phyloP scores from a whole-genome alignment of 2,329 filamentous ascomycete species.

The Hypoxylon sp. region DNA sequence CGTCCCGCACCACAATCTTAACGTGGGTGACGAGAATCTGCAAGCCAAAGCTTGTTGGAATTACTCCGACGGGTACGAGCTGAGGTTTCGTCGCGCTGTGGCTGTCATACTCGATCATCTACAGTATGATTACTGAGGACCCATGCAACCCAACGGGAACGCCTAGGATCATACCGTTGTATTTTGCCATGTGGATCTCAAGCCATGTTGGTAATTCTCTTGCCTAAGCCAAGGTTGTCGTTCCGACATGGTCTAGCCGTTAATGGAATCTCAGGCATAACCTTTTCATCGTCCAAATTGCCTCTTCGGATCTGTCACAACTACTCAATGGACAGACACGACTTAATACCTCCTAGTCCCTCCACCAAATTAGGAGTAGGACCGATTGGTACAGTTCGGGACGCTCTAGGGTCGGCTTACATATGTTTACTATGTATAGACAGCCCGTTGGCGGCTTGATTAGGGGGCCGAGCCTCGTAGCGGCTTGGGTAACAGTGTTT shows the following conservation, averaged over 20 bases:
- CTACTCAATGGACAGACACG: conserved; percentile 3
- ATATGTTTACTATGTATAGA: conserved; percentile 3
- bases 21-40: conserved; percentile 5
- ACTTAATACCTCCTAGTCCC: conserved; percentile 14
- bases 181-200: conserved; percentile 17
- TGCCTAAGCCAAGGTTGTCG: conserved; percentile 17
- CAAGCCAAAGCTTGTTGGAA: conserved; percentile 7
- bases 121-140: conserved; percentile 13
- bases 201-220: conserved; percentile 6
- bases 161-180: conserved; percentile 11
- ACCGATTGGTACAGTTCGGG: conserved; percentile 30
- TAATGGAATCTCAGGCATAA: conserved; percentile 8
- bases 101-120: conserved; percentile 10
- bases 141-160: conserved; percentile 8
- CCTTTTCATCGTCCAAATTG: conserved; percentile 9
- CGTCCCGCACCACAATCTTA: conserved; percentile 9
- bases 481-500: neutral
- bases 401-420: conserved; percentile 5
- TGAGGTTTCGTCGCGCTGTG: conserved; percentile 8
- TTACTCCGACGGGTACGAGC: conserved; percentile 8
- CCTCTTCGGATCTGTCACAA: conserved; percentile 14
- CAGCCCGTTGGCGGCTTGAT: conserved; percentile 11
- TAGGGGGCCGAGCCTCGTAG: conserved; percentile 1
- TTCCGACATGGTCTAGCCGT: conserved; percentile 7
- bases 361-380: conserved; percentile 15